Evolutionary conservation across 1,139 yeast species (phyloP).

Genomic region (Pichia inconspicua): DNA sequence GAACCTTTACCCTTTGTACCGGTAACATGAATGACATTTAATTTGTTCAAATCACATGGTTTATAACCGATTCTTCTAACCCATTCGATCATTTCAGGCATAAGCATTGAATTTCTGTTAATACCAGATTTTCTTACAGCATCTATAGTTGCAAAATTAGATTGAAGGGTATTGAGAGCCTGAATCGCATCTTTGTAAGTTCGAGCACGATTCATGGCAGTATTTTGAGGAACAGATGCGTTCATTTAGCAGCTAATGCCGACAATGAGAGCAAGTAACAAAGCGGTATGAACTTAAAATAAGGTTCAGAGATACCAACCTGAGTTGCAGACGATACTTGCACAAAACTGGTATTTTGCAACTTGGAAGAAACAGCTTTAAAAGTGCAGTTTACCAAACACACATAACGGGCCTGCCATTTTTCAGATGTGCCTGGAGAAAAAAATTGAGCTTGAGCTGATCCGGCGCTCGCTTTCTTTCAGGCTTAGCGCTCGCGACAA

Average conservation of each 20-base stretch:
- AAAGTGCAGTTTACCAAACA: neutral
- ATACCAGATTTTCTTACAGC: constrained; percentile 65
- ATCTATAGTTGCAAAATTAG: constrained; percentile 84
- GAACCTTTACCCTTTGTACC: constrained; percentile 99
- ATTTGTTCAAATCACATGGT: constrained; percentile 57
- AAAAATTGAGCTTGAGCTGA: too few relatives aligned
- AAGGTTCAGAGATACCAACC: neutral
- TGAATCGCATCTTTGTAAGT: constrained; percentile 61
- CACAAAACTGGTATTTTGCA: neutral
- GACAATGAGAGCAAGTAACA: neutral
- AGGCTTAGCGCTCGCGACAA: too few relatives aligned
- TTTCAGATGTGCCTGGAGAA: neutral
- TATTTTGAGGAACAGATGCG: neutral
- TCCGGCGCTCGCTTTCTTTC: too few relatives aligned
- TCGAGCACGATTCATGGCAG: constrained; percentile 22
- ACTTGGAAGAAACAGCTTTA: too few relatives aligned
- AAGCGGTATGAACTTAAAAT: neutral
- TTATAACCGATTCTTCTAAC: constrained; percentile 77
- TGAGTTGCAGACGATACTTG: neutral
- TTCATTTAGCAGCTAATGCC: constrained; percentile 1
- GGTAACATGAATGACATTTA: constrained; percentile 84
- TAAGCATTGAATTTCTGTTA: constrained; percentile 54
- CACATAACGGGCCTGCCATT: neutral
- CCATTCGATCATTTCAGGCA: constrained; percentile 88
- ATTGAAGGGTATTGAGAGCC: constrained; percentile 80